A percentile compares a stretch with the other conserved stretches of the same genome.
phyloP scores from a whole-genome alignment of 1,139 yeast genomes.

The Yamadazyma dendronema region DNA sequence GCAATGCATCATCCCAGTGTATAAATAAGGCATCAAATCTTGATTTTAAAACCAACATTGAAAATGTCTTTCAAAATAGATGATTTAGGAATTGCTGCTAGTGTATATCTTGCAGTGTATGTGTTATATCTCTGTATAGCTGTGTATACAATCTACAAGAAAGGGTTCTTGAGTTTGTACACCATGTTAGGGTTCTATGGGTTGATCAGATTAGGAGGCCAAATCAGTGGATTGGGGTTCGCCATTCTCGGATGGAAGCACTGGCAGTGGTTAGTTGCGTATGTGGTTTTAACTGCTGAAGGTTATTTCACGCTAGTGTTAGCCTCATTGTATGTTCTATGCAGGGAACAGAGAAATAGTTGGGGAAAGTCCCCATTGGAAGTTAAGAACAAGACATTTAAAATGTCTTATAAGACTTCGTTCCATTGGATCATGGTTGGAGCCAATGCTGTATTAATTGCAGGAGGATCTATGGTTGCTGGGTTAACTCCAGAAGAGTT shows the following conservation, averaged over 20 bases:
- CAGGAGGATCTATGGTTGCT: conserved; percentile 33
- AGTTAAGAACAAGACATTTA: no score
- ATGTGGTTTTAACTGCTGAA: conserved; percentile 38
- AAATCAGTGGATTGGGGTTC: conserved; percentile 35
- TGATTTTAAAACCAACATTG: not conserved
- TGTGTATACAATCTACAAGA: conserved; percentile 14
- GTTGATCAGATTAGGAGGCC: conserved; percentile 32
- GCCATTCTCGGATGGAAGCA: conserved; percentile 27
- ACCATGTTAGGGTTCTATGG: conserved; percentile 27
- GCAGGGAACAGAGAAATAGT: conserved; percentile 23
- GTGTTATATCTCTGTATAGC: conserved; percentile 20
- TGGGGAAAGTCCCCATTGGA: conserved; percentile 18
- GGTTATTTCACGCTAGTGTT: conserved; percentile 37
- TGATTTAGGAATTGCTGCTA: conserved; percentile 35
- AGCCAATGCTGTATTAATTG: conserved; percentile 33
- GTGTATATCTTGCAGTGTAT: conserved; percentile 28
- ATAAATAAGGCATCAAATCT: not conserved
- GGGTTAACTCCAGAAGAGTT: conserved; percentile 20
- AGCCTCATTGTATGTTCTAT: conserved; percentile 24
- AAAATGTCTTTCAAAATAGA: conserved; percentile 12
- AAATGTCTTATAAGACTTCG: conserved; percentile 17
- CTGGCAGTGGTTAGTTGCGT: conserved; percentile 36
- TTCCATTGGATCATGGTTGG: conserved; percentile 31
- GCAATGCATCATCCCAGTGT: not conserved
- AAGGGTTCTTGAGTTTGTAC: conserved; percentile 24